Conservation (phyloP, 768 basidiomycete species). For the Naganishia vaughanmartiniae region DNA sequence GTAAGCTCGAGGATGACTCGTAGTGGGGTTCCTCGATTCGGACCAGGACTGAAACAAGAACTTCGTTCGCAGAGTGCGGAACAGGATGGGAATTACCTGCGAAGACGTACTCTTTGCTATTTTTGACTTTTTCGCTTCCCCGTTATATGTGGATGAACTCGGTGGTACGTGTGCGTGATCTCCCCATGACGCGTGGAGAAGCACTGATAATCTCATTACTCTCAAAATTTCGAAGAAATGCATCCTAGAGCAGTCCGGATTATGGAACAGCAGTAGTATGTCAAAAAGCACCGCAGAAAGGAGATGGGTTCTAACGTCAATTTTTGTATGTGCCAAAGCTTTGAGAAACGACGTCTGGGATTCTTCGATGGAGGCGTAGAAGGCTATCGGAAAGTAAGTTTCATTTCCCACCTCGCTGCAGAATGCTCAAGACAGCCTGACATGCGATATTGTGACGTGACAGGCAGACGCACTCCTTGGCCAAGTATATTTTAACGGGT, state of each 20-base stretch:
- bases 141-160: conserved; percentile 51
- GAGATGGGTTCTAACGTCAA: background rate
- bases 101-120: conserved; percentile 52
- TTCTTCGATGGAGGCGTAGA: conserved; percentile 50
- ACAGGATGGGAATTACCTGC: conserved; percentile 52
- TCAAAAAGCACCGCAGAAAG: background rate
- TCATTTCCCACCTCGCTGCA: background rate
- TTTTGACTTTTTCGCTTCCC: conserved; percentile 52
- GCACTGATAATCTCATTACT: background rate
- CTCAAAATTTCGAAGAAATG: conserved; percentile 15
- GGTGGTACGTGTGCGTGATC: conserved; percentile 38
- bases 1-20: background rate
- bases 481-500: conserved; percentile 32
- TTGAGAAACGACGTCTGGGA: conserved; percentile 50
- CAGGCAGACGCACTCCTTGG: conserved; percentile 33
- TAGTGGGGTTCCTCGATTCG: background rate
- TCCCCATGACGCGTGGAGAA: too few species aligned
- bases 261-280: conserved; percentile 52
- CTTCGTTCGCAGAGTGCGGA: conserved; percentile 40
- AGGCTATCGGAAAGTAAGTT: conserved; percentile 46
- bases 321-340: conserved; percentile 28
- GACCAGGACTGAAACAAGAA: background rate
- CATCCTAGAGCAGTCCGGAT: conserved; percentile 37
- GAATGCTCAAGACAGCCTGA: background rate
- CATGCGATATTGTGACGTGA: background rate